Base-by-base conservation (phyloP, 352 stramenopile species). In the Phytophthora hibernalis region DNA sequence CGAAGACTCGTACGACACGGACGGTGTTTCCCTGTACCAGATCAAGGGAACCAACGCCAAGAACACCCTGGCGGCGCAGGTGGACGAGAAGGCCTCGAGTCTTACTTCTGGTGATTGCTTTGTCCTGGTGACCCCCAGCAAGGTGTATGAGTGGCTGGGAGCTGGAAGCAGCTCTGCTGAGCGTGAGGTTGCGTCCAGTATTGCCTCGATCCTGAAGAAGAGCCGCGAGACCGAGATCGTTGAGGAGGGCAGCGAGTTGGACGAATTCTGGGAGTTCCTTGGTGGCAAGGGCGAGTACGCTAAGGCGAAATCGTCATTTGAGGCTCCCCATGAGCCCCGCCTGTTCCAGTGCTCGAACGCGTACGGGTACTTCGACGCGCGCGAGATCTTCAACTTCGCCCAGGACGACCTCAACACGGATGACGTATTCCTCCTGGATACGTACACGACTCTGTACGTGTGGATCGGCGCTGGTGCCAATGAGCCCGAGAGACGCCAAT, bases 371-470 rank as follows among this genome's bases (percentile, higher is more conserved):
- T 96, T 98, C 52, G 53, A 90, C 54, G 90, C 91, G 11, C 82
- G 91, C 24, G 88, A 97, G 65, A 89, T 97, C 54, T 74, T 87
- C 50, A 78, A 89, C 74, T 98, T 97, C 65, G 80, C 88, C 3
- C 92, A 98, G 74, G 89, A 95, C 61, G 93, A 98, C 61, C 78
- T 98, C 35, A 96, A 95, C 72, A 79, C 85, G 8, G 89, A 96
- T 49, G 92, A 98, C 55, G 90, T 98, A 22, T 97, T 97, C 71
- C 79, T 98, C 12, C 70, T 98, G 11, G 92, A 98, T 74, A 93
- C 86, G 52, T 97, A 92, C 74, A 94, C 87, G 54, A 87, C 77
- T 30, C 72, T 98, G 50, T 98, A 94, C 68, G 80, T 98, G 13
- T 98, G 93, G 93, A 89, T 98, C 40, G 93, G 93, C 59, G 62